phyloP scores from a whole-genome alignment of 2,329 filamentous ascomycete genomes.

The Monilinia vaccinii-corymbosi region DNA sequence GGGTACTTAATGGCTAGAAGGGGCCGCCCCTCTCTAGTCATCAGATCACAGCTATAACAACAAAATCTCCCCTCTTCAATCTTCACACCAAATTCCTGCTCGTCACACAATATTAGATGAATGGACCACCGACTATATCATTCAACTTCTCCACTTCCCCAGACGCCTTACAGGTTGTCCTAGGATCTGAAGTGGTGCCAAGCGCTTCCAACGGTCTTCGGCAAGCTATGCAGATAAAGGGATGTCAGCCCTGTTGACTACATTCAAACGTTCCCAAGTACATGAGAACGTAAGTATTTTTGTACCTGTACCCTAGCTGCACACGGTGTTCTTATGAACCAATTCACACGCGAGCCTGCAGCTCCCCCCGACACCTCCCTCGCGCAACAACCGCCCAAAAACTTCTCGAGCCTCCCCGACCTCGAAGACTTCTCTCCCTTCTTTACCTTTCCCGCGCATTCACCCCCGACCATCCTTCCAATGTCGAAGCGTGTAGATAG shows the following conservation, averaged over 20 bases:
- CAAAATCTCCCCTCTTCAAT: constrained; percentile 4
- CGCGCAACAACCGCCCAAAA: constrained; percentile 14
- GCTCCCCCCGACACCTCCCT: constrained; percentile 12
- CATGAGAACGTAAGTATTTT: constrained; percentile 25
- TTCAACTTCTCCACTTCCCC: constrained; percentile 10
- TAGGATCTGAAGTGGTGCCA: constrained; percentile 8
- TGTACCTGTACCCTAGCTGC: constrained; percentile 26
- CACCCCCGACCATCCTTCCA: constrained; percentile 13
- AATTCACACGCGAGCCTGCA: constrained; percentile 23
- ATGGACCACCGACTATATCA: constrained; percentile 6
- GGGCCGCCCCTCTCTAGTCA: constrained; percentile 18
- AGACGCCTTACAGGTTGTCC: constrained; percentile 5
- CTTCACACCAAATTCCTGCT: background rate
- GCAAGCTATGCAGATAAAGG: constrained; percentile 24
- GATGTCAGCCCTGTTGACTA: constrained; percentile 24
- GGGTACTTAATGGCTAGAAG: constrained; percentile 19
- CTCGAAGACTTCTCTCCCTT: constrained; percentile 4
- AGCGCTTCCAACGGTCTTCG: constrained; percentile 11
- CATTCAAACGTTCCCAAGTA: constrained; percentile 20
- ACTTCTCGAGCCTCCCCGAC: constrained; percentile 4
- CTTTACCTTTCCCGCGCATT: constrained; percentile 8
- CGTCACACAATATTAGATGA: constrained; percentile 4
- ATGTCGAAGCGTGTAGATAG: constrained; percentile 28
- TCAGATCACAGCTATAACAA: constrained; percentile 21
- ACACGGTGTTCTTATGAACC: constrained; percentile 18